Evolutionary conservation across 805 yeast species (phyloP).

Genomic region (Barnettozyma californica): DNA sequence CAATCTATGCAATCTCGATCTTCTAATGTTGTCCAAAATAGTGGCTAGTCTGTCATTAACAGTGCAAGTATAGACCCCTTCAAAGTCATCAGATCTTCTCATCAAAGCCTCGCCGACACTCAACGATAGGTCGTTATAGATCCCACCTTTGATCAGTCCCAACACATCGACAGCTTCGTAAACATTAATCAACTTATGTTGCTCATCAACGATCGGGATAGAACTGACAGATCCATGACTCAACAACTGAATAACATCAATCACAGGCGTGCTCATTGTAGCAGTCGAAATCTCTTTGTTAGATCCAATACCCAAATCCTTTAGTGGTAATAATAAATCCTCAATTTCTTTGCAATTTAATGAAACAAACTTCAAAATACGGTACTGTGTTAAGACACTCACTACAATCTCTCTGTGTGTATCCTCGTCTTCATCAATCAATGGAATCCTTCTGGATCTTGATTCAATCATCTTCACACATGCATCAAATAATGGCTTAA

Average conservation of each 20-base stretch:
- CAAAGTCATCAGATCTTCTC: slow-evolving; percentile 92
- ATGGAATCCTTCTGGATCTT: slow-evolving; percentile 87
- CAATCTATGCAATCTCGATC: slow-evolving; percentile 84
- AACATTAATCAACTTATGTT: slow-evolving; percentile 68
- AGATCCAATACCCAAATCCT: slow-evolving; percentile 63
- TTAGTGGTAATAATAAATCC: slow-evolving; percentile 70
- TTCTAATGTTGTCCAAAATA: slow-evolving; percentile 87
- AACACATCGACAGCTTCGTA: slow-evolving; percentile 95
- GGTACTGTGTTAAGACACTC: slow-evolving; percentile 90
- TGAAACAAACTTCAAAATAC: slow-evolving; percentile 92
- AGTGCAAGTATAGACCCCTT: slow-evolving; percentile 96
- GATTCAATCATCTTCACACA: slow-evolving; percentile 87
- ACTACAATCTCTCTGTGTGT: slow-evolving; percentile 93
- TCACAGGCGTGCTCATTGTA: slow-evolving; percentile 85
- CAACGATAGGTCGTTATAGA: slow-evolving; percentile 82
- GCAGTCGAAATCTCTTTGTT: slow-evolving; percentile 62
- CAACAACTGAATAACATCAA: slow-evolving; percentile 82
- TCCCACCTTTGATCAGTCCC: slow-evolving; percentile 89
- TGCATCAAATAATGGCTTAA: slow-evolving; percentile 83
- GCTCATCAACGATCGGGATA: slow-evolving; percentile 85
- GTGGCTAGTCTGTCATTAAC: slow-evolving; percentile 79
- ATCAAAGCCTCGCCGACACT: slow-evolving; percentile 94
- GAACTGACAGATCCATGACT: slow-evolving; percentile 82
- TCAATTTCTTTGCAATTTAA: slow-evolving; percentile 93
- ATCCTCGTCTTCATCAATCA: slow-evolving; percentile 90